Percentiles rank a stretch among this genome's conserved stretches.
Evolutionary conservation across 805 yeast species (phyloP).

Genomic region (Ogataea salicorniae): DNA sequence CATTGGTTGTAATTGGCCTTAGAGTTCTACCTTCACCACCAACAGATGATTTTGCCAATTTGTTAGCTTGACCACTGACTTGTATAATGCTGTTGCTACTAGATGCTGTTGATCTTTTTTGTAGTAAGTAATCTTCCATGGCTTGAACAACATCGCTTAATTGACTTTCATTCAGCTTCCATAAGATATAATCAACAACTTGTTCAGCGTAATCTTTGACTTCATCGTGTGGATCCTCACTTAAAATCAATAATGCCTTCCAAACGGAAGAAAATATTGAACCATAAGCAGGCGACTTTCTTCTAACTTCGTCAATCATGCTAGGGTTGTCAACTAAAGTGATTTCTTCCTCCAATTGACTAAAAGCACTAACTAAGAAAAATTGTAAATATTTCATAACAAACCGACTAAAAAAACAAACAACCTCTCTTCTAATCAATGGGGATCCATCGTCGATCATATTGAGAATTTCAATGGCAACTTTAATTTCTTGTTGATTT

Average conservation of each 20-base stretch:
- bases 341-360: constrained; percentile 77
- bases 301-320: constrained; percentile 56
- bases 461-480: constrained; percentile 63
- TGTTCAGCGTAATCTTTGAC: constrained; percentile 68
- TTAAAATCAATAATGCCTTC: constrained; percentile 73
- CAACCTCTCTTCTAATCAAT: constrained; percentile 79
- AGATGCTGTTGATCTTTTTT: constrained; percentile 32
- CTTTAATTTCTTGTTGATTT: constrained; percentile 61
- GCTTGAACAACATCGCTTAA: constrained; percentile 59
- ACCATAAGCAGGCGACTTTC: constrained; percentile 77
- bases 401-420: constrained; percentile 70
- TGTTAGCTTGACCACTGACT: not conserved
- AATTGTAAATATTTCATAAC: constrained; percentile 65
- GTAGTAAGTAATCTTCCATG: constrained; percentile 59
- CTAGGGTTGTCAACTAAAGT: constrained; percentile 58
- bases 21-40: constrained; percentile 1
- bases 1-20: constrained; percentile 8
- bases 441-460: constrained; percentile 85
- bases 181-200: constrained; percentile 67
- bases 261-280: constrained; percentile 81
- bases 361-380: constrained; percentile 81
- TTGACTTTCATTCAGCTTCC: constrained; percentile 59
- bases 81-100: not conserved
- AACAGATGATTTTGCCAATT: not conserved
- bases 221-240: constrained; percentile 86